A percentile compares a stretch with the other conserved stretches of the same genome.
These are phyloP conservation scores for Claviceps fusiformis DNA, from an alignment of 2,329 filamentous ascomycete genomes.

Conservation along the genomic window DNA sequence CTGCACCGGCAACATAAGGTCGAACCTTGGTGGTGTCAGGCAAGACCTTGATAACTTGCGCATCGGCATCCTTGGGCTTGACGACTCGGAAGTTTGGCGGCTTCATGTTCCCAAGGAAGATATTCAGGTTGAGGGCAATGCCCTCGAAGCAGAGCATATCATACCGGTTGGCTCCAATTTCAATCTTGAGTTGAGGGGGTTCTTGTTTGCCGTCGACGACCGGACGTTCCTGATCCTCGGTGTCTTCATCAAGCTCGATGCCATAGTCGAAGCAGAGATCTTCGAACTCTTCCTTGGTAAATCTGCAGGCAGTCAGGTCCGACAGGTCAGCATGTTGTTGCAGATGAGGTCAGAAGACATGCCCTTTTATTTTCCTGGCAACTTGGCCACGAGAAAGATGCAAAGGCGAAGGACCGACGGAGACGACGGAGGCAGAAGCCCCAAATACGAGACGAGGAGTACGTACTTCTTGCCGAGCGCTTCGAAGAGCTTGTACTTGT, in stretches of 20 bases:
- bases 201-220: conserved; percentile 69
- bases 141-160: conserved; percentile 97
- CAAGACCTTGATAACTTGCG: conserved; percentile 70
- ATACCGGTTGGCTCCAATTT: conserved; percentile 89
- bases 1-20: conserved; percentile 77
- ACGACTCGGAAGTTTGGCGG: conserved; percentile 70
- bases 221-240: conserved; percentile 60
- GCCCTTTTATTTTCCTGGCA: neutral
- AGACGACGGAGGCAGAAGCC: conserved; percentile 4
- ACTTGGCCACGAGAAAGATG: neutral
- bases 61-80: conserved; percentile 55
- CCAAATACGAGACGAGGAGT: conserved; percentile 6
- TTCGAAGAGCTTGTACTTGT: conserved; percentile 92
- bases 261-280: conserved; percentile 97
- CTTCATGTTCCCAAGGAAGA: conserved; percentile 67
- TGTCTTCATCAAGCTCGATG: conserved; percentile 96
- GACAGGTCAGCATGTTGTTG: conserved; percentile 8
- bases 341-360: neutral
- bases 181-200: conserved; percentile 89
- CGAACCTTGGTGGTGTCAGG: conserved; percentile 65
- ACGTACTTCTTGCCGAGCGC: conserved; percentile 72
- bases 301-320: conserved; percentile 33
- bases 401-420: neutral
- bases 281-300: conserved; percentile 90
- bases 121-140: conserved; percentile 87